Percentiles rank a stretch among this genome's conserved stretches.
These are phyloP conservation scores for Triticum monococcum DNA, from an alignment of 176 grass and related monocot species.

Conservation along the genomic window DNA sequence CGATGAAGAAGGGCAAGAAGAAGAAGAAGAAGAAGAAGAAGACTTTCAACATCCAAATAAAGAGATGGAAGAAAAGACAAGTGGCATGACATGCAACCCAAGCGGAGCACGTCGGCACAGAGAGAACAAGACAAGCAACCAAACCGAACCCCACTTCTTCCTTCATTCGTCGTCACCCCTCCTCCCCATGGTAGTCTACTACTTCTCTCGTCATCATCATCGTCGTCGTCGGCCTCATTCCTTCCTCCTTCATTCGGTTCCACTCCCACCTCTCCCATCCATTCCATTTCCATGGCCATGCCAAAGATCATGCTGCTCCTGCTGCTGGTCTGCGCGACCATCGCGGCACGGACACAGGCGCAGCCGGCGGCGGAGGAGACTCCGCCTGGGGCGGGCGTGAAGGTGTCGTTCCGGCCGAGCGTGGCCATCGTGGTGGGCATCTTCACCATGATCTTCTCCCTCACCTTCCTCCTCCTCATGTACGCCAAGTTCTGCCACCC, in stretches of 20 bases:
- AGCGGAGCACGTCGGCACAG: neutral
- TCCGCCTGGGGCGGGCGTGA: constrained; percentile 2
- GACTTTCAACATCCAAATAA: too few relatives aligned
- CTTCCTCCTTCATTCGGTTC: too few relatives aligned
- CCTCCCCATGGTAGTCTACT: too few relatives aligned
- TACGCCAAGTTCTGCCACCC: constrained; percentile 94
- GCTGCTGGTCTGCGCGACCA: neutral
- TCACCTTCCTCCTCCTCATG: constrained; percentile 82
- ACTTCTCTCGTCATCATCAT: neutral
- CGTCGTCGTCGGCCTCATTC: too few relatives aligned
- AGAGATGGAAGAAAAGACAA: neutral
- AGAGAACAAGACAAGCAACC: neutral
- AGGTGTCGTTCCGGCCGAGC: constrained; percentile 65
- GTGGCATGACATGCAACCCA: neutral
- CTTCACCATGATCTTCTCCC: constrained; percentile 84
- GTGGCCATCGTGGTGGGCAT: constrained; percentile 86
- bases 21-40: too few relatives aligned
- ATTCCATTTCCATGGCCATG: neutral
- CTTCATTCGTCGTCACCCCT: too few relatives aligned
- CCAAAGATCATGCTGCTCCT: neutral
- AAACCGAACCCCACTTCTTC: constrained; percentile 9
- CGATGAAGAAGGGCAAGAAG: too few relatives aligned
- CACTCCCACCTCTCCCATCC: too few relatives aligned
- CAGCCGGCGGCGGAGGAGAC: neutral
- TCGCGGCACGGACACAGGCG: neutral